Conservation (phyloP, 768 basidiomycete genomes). For the Pleurotus tuoliensis region DNA sequence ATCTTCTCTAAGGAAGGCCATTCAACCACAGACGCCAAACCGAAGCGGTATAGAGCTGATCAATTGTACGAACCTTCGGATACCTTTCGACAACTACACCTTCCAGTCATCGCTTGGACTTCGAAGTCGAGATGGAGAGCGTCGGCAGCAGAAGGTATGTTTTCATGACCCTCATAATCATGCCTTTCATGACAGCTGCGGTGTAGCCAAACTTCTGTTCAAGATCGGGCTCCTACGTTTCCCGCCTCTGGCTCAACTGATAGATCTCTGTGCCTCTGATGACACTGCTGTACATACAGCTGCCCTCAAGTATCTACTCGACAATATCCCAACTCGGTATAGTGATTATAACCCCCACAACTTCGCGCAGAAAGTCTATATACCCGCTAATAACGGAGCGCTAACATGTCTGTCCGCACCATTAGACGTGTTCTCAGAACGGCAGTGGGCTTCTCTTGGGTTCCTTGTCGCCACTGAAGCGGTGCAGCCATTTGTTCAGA, state of each 20-base stretch:
- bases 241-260: slow-evolving; percentile 63
- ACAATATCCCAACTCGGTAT: slow-evolving; percentile 64
- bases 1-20: slow-evolving; percentile 68
- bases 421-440: slow-evolving; percentile 66
- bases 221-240: slow-evolving; percentile 63
- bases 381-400: slow-evolving; percentile 64
- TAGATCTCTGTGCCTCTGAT: slow-evolving; percentile 63
- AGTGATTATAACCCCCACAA: slow-evolving; percentile 50
- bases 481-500: slow-evolving; percentile 49
- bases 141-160: slow-evolving; percentile 81
- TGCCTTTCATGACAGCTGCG: background rate
- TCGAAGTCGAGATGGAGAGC: slow-evolving; percentile 71
- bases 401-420: slow-evolving; percentile 57
- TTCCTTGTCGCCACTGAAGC: slow-evolving; percentile 63
- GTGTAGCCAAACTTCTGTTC: slow-evolving; percentile 74
- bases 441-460: slow-evolving; percentile 70
- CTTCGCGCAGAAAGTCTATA: slow-evolving; percentile 63
- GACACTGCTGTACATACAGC: slow-evolving; percentile 45
- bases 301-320: slow-evolving; percentile 81
- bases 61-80: slow-evolving; percentile 86
- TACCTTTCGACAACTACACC: slow-evolving; percentile 61
- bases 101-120: slow-evolving; percentile 91
- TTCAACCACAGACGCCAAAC: slow-evolving; percentile 26
- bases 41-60: slow-evolving; percentile 53
- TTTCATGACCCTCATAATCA: background rate